Percentiles rank a stretch among this genome's conserved stretches.
phyloP scores from a whole-genome alignment of 352 stramenopile species.

The Pythium rhizo-oryzae region DNA sequence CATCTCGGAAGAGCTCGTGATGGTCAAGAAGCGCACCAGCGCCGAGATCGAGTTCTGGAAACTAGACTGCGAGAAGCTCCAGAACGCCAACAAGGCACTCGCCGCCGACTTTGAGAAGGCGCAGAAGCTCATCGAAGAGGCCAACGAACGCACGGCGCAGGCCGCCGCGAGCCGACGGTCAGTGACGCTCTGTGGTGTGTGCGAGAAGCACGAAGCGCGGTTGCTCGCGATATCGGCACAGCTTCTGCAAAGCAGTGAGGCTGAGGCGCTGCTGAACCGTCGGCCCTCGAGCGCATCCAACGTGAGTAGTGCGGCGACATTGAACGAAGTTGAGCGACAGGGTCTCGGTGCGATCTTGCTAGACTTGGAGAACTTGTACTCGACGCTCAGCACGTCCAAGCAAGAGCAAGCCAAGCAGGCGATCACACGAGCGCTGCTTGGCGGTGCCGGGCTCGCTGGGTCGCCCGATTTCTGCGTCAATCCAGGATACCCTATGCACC shows the following conservation, averaged over 20 bases:
- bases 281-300: background rate
- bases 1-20: slow-evolving; percentile 71
- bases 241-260: slow-evolving; percentile 28
- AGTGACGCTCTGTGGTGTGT: slow-evolving; percentile 38
- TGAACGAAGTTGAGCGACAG: slow-evolving; percentile 48
- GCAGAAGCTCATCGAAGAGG: slow-evolving; percentile 36
- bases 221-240: slow-evolving; percentile 49
- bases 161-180: background rate
- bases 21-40: slow-evolving; percentile 59
- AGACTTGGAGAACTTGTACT: slow-evolving; percentile 53
- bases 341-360: slow-evolving; percentile 41
- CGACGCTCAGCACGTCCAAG: slow-evolving; percentile 41
- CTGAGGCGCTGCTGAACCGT: background rate
- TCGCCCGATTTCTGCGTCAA: background rate
- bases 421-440: slow-evolving; percentile 29
- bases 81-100: slow-evolving; percentile 52
- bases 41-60: slow-evolving; percentile 70
- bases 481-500: slow-evolving; percentile 14
- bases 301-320: background rate
- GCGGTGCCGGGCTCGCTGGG: background rate
- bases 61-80: slow-evolving; percentile 65
- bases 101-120: slow-evolving; percentile 37
- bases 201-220: slow-evolving; percentile 58
- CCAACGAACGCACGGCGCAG: slow-evolving; percentile 17
- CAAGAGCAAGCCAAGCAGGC: slow-evolving; percentile 34